Conservation (phyloP, 2,329 filamentous ascomycete genomes). For the Colletotrichum graminicola region DNA sequence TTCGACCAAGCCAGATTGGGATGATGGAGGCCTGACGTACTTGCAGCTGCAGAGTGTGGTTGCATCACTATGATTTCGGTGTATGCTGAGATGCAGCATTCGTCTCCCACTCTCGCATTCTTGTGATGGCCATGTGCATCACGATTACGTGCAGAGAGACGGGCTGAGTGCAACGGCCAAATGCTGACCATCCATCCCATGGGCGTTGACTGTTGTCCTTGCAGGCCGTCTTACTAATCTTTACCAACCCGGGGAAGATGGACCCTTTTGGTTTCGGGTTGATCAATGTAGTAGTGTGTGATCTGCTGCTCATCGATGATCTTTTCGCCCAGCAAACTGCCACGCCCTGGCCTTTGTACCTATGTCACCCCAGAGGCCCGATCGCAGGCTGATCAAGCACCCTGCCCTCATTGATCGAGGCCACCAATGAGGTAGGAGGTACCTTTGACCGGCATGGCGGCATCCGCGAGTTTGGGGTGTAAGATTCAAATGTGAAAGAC, state of each 20-base stretch:
- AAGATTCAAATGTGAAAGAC: not conserved
- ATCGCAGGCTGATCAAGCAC: not conserved
- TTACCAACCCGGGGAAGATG: not conserved
- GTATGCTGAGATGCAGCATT: not conserved
- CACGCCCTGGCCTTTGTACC: not conserved
- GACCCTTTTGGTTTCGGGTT: not conserved
- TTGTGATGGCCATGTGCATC: slow-evolving; percentile 21
- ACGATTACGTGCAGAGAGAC: slow-evolving; percentile 22
- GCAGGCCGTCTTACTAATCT: not conserved
- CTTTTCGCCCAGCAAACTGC: not conserved
- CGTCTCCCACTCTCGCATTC: slow-evolving; percentile 5
- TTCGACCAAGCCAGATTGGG: not conserved
- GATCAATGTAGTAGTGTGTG: not conserved
- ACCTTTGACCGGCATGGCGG: not conserved
- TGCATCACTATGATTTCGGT: slow-evolving; percentile 10
- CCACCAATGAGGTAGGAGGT: not conserved
- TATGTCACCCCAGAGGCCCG: too few relatives aligned
- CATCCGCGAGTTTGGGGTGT: too few relatives aligned
- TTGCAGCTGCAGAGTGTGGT: slow-evolving; percentile 7
- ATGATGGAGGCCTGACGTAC: not conserved
- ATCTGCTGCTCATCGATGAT: not conserved
- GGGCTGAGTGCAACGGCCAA: not conserved
- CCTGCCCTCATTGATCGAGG: not conserved
- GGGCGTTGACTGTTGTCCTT: not conserved
- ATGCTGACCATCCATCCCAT: slow-evolving; percentile 12